These are phyloP conservation scores for Capsicum rhomboideum DNA, from an alignment of 257 asterid species.

Conservation along the genomic window DNA sequence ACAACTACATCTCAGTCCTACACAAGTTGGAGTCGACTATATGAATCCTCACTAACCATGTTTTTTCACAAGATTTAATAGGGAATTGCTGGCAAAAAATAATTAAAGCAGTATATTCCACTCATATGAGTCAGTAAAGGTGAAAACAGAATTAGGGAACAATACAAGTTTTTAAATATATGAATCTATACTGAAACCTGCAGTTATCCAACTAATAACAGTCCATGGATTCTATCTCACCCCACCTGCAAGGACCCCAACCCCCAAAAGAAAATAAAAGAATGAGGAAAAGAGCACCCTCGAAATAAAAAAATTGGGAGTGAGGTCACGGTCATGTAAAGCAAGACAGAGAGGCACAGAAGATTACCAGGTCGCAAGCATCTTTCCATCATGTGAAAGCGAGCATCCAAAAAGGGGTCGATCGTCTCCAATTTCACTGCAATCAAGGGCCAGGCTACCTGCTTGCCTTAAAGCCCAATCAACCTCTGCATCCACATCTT, in stretches of 20 bases:
- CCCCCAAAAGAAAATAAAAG: not conserved
- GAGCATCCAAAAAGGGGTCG: slow-evolving; percentile 95
- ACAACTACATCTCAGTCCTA: not conserved
- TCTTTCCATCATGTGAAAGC: slow-evolving; percentile 66
- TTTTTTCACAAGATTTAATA: not conserved
- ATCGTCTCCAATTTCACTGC: slow-evolving; percentile 87
- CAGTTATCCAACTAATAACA: not conserved
- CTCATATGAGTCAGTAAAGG: not conserved
- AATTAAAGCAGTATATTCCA: not conserved
- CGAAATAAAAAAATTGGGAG: not conserved
- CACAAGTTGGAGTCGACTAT: not conserved
- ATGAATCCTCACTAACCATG: not conserved
- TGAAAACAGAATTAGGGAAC: not conserved
- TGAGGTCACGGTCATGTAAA: not conserved
- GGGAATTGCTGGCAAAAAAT: not conserved
- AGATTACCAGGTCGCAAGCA: slow-evolving; percentile 89
- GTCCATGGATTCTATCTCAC: not conserved
- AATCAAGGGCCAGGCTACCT: slow-evolving; percentile 44
- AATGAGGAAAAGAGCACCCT: not conserved
- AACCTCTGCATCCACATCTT: slow-evolving; percentile 89
- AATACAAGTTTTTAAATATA: not conserved
- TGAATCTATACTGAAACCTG: not conserved
- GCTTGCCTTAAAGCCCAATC: slow-evolving; percentile 84
- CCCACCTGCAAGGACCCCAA: not conserved
- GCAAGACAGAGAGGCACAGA: not conserved